These are phyloP conservation scores for Kodamaea hsintzibuensis DNA, from an alignment of 805 yeast species.

Conservation along the genomic window DNA sequence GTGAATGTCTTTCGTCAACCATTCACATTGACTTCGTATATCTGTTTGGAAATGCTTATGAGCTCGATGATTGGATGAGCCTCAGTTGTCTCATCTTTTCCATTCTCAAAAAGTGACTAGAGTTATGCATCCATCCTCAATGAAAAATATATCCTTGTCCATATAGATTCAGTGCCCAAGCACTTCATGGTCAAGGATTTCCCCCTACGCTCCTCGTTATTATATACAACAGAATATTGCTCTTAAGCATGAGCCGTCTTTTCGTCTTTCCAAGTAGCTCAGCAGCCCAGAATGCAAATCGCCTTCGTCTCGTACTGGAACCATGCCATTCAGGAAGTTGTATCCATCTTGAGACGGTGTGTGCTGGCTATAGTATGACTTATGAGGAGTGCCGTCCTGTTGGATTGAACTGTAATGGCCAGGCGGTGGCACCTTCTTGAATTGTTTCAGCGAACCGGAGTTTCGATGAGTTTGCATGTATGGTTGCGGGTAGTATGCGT, in stretches of 20 bases:
- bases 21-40: neutral
- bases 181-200: neutral
- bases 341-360: constrained; percentile 17
- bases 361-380: constrained; percentile 1
- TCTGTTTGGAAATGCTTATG: neutral
- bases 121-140: no score
- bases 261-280: constrained; percentile 24
- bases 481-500: constrained; percentile 4
- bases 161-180: no score
- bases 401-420: constrained; percentile 16
- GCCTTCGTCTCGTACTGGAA: constrained; percentile 36
- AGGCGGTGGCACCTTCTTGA: constrained; percentile 12
- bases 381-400: constrained; percentile 18
- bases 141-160: neutral
- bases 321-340: constrained; percentile 31
- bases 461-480: constrained; percentile 2
- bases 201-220: neutral
- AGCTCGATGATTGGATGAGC: neutral
- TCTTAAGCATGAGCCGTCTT: constrained; percentile 10
- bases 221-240: constrained; percentile 4
- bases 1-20: neutral
- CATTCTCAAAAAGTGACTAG: no score
- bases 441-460: constrained; percentile 9
- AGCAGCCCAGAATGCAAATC: constrained; percentile 43
- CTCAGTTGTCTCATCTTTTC: no score